Evolutionary conservation across 73 alveolate species (phyloP).

Genomic region (Tetrahymena elliotti): DNA sequence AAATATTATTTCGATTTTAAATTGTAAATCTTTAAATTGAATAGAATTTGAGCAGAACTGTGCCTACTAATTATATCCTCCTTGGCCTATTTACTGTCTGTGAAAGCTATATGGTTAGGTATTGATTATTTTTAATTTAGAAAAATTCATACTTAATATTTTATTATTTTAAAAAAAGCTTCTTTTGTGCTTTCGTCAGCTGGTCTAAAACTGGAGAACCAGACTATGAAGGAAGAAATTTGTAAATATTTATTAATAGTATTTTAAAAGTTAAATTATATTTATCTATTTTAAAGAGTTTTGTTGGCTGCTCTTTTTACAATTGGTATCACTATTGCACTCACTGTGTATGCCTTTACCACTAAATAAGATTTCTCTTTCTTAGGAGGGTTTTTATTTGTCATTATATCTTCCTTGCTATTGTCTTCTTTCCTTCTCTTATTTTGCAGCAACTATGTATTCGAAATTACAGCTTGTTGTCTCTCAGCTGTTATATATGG

Average conservation of each 20-base stretch:
- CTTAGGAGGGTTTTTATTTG: conserved; percentile 54
- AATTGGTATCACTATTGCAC: conserved; percentile 64
- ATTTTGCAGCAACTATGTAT: not conserved
- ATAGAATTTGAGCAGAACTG: conserved; percentile 47
- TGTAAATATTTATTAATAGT: not conserved
- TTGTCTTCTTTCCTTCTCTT: conserved; percentile 37
- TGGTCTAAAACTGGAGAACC: not conserved
- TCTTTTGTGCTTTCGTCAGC: not conserved
- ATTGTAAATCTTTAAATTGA: not conserved
- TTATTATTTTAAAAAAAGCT: not conserved
- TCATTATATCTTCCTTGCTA: conserved; percentile 22
- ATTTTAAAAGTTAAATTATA: too few species aligned
- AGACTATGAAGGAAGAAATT: not conserved
- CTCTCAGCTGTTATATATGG: conserved; percentile 47
- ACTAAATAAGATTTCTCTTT: conserved; percentile 77
- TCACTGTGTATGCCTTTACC: conserved; percentile 81
- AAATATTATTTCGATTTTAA: too few species aligned
- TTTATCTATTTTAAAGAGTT: conserved; percentile 18
- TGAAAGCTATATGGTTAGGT: conserved; percentile 68
- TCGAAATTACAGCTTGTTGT: not conserved
- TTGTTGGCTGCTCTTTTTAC: conserved; percentile 86
- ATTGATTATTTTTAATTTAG: conserved; percentile 5
- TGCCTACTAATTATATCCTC: conserved; percentile 75
- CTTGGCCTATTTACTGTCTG: conserved; percentile 70
- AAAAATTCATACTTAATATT: not conserved